Conservation (phyloP, 768 basidiomycete species). For the Collybia mongolica region DNA sequence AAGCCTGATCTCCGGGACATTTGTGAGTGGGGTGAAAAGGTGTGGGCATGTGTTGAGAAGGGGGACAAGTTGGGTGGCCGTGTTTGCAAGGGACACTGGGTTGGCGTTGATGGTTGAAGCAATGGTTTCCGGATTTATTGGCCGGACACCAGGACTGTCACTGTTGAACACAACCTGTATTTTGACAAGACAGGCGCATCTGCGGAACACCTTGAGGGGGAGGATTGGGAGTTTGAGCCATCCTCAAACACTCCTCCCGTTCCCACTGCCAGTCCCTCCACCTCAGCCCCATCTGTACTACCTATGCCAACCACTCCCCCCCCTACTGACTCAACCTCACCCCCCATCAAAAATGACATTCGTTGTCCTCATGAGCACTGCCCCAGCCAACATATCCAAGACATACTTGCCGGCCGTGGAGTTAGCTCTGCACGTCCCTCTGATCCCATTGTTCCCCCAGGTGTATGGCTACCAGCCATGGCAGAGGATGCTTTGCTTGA, state of each 20-base stretch:
- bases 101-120: too few species aligned
- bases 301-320: background rate
- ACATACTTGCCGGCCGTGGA: constrained; percentile 5
- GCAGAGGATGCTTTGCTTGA: constrained; percentile 1
- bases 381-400: constrained; percentile 5
- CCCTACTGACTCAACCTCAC: background rate
- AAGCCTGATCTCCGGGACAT: too few species aligned
- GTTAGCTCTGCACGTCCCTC: background rate
- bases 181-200: constrained; percentile 1
- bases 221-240: constrained; percentile 4
- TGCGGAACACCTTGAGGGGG: background rate
- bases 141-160: constrained; percentile 22
- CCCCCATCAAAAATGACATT: background rate
- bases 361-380: too few species aligned
- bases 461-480: background rate
- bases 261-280: background rate
- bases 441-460: background rate
- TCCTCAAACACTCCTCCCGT: constrained; percentile 32
- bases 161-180: constrained; percentile 26
- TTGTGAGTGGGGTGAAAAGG: too few species aligned
- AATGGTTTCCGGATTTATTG: too few species aligned
- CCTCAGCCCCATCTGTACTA: background rate
- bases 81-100: too few species aligned
- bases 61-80: too few species aligned
- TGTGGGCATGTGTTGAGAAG: too few species aligned